These are phyloP conservation scores for Tricholoma furcatifolium DNA, from an alignment of 768 basidiomycete species.

Conservation along the genomic window DNA sequence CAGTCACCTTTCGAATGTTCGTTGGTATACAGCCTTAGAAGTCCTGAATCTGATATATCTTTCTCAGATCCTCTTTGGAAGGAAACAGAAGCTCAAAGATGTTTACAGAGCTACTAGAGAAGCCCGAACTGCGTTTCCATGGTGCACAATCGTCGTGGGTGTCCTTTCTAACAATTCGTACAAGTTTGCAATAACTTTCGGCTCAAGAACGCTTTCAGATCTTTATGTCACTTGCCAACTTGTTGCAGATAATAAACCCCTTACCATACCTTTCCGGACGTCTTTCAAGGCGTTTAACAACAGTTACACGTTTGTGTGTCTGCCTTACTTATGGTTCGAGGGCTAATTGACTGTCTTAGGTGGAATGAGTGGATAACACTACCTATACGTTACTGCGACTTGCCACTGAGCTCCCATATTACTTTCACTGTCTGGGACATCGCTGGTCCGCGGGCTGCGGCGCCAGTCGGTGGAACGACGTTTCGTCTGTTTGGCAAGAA, in stretches of 20 bases:
- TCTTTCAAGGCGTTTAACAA: constrained; percentile 91
- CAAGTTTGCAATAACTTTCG: constrained; percentile 26
- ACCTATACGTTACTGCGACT: constrained; percentile 90
- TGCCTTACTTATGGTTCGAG: background rate
- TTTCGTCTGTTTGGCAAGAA: constrained; percentile 92
- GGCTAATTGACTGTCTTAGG: constrained; percentile 6
- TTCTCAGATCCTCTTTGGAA: constrained; percentile 75
- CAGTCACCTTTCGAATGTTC: constrained; percentile 85
- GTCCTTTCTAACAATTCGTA: constrained; percentile 7
- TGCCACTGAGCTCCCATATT: constrained; percentile 87
- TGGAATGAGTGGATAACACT: constrained; percentile 97
- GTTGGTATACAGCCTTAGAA: constrained; percentile 12
- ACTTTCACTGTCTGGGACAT: constrained; percentile 97
- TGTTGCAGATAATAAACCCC: constrained; percentile 87
- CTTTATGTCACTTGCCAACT: constrained; percentile 93
- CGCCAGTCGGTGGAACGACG: constrained; percentile 89
- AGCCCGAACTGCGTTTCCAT: constrained; percentile 79
- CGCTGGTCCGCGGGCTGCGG: constrained; percentile 72
- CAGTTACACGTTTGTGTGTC: constrained; percentile 61
- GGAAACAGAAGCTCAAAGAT: constrained; percentile 71
- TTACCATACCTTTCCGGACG: constrained; percentile 90
- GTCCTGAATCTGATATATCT: background rate
- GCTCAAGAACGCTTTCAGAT: constrained; percentile 79
- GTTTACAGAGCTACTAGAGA: constrained; percentile 79
- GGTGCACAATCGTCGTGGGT: constrained; percentile 80